Conservation (phyloP, 2,329 filamentous ascomycete genomes). For the Cladosporium sp. region DNA sequence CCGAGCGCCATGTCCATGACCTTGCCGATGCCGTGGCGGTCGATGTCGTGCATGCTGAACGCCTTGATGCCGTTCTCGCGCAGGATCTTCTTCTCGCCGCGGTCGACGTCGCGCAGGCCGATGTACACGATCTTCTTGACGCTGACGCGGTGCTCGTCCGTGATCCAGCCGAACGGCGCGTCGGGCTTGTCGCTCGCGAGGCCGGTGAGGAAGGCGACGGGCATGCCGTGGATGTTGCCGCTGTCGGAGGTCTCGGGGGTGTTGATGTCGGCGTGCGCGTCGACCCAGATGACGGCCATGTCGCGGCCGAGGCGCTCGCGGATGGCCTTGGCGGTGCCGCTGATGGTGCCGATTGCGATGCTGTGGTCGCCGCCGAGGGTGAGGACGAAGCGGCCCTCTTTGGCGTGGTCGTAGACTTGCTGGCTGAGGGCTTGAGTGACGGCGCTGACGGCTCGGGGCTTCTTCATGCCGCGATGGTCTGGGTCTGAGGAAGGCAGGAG, state of each 20-base stretch:
- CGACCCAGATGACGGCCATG: slow-evolving; percentile 96
- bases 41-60: slow-evolving; percentile 98
- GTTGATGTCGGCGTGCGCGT: slow-evolving; percentile 98
- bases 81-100: slow-evolving; percentile 90
- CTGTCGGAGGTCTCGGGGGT: slow-evolving; percentile 85
- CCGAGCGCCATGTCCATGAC: slow-evolving; percentile 98
- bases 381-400: slow-evolving; percentile 80
- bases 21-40: slow-evolving; percentile 88
- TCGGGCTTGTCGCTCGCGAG: slow-evolving; percentile 69
- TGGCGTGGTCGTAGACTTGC: slow-evolving; percentile 86
- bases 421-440: slow-evolving; percentile 78
- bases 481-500: slow-evolving; percentile 72
- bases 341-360: slow-evolving; percentile 91
- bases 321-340: slow-evolving; percentile 81
- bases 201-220: slow-evolving; percentile 86
- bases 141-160: slow-evolving; percentile 69
- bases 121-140: slow-evolving; percentile 94
- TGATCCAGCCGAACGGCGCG: slow-evolving; percentile 88
- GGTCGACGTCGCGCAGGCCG: slow-evolving; percentile 87
- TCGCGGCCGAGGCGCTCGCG: slow-evolving; percentile 80
- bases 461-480: slow-evolving; percentile 90
- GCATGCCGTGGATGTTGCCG: slow-evolving; percentile 98
- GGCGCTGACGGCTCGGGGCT: slow-evolving; percentile 79
- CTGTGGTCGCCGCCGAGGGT: slow-evolving; percentile 96
- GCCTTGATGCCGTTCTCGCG: slow-evolving; percentile 88